Conservation (phyloP, 805 yeast species). For the Kockiozyma suomiensis region DNA sequence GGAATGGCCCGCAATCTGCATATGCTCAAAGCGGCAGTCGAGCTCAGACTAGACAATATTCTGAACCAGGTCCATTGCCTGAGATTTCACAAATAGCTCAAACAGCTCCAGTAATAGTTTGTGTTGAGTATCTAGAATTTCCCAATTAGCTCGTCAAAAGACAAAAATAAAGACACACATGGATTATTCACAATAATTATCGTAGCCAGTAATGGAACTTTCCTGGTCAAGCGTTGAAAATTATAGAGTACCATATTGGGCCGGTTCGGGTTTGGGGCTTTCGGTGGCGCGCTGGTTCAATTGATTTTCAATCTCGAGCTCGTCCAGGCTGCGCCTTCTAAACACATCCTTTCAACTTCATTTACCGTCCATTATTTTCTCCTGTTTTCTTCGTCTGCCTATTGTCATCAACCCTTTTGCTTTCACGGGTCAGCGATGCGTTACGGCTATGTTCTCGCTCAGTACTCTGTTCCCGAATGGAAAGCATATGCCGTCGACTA, state of each 20-base stretch:
- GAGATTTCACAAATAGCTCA: too few species aligned
- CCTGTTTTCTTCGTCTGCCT: background rate
- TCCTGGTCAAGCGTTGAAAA: too few species aligned
- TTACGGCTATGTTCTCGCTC: slow-evolving; percentile 75
- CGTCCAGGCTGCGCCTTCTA: background rate
- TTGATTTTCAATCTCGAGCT: background rate
- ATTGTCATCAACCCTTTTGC: background rate
- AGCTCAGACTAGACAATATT: background rate
- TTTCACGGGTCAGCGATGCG: slow-evolving; percentile 60
- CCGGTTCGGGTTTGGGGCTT: background rate
- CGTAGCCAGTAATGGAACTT: too few species aligned
- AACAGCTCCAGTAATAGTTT: too few species aligned
- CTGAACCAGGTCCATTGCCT: background rate
- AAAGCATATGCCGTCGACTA: slow-evolving; percentile 79
- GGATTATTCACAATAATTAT: too few species aligned
- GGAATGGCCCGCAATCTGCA: background rate
- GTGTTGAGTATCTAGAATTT: too few species aligned
- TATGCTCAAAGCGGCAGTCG: slow-evolving; percentile 4
- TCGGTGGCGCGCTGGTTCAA: slow-evolving; percentile 8
- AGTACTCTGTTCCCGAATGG: slow-evolving; percentile 88
- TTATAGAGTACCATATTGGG: too few species aligned
- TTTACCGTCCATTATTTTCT: background rate
- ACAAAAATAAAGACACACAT: too few species aligned
- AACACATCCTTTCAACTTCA: background rate
- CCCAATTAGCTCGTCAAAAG: too few species aligned